Base-by-base conservation (phyloP, 306 rosid genomes). In the Castanea mollissima region DNA sequence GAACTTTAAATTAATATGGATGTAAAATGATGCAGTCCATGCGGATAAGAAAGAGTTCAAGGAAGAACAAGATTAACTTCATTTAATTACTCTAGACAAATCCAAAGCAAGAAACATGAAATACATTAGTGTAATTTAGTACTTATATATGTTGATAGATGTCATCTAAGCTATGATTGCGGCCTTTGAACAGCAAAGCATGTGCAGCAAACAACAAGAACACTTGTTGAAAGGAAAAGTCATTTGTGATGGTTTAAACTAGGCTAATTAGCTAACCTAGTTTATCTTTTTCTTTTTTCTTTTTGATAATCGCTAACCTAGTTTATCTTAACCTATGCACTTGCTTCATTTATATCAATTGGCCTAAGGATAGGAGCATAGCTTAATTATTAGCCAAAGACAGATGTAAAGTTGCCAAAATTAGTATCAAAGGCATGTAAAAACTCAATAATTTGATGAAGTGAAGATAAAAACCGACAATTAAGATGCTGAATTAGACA, bases 181-280 rank as follows among this genome's bases (percentile, higher is more conserved):
- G 52, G 76, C 82, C 55, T 55, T 68, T 76, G 81, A 75, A 76
- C 71, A 69, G 20, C 35, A 79, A 69, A 55, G 72, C 87, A 79
- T 8, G 84, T 75, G 84, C 78, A 62, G 73, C 38, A 68, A 73
- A 64, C 68, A 79, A 83, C 80, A 78, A 71, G 27, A 23, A 67
- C 49, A 34, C 71, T 12, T 34, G 51, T 67, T 12, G 31, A 55
- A 64, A 49, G 34, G 19, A 46, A 76, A 69, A 34, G 63, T 8
- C 5, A 29, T 72, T 1, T 32, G 21, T 14, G 32, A 25, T 62
- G 38, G 7, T 73, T 56, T 44, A 77, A 65, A 68, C 77, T 27
- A 38, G 44, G 44, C 44, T 38, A 38, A 38, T 38, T 38, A 54
- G 2, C 54, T 59, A 60, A 7, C 18, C 8, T 9, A 60, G 19